These are phyloP conservation scores for Fomitopsis pinicola DNA, from an alignment of 1,284 basidiomycete species.

Conservation along the genomic window DNA sequence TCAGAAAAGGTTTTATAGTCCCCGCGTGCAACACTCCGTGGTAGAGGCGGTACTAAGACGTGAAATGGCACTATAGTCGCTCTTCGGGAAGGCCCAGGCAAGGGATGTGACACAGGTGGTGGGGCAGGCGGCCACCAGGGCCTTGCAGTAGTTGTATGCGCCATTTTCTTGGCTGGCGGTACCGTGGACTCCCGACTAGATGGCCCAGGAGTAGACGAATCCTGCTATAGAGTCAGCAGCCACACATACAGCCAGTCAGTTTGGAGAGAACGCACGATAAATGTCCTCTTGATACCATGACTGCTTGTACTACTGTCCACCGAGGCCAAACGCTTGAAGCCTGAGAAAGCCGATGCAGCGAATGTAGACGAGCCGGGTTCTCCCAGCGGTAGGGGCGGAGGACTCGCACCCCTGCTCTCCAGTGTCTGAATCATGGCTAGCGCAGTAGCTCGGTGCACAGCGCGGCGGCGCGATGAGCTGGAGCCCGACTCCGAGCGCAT, in stretches of 20 bases:
- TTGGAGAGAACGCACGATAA: background rate
- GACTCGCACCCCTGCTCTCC: background rate
- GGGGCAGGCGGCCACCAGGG: background rate
- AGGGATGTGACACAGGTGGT: background rate
- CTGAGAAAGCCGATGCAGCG: background rate
- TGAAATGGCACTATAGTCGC: background rate
- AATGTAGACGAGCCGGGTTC: background rate
- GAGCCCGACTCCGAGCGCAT: background rate
- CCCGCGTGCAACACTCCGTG: background rate
- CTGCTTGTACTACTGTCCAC: background rate
- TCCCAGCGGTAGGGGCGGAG: background rate
- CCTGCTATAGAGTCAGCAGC: background rate
- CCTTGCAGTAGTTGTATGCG: background rate
- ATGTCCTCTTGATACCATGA: background rate
- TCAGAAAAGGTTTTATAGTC: slow-evolving; percentile 4
- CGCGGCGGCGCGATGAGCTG: background rate
- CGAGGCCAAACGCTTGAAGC: background rate
- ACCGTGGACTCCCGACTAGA: background rate
- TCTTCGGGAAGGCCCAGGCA: background rate
- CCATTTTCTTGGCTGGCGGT: background rate
- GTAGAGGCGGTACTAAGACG: slow-evolving; percentile 9
- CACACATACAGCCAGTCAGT: background rate
- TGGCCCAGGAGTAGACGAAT: background rate
- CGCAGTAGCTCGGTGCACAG: background rate
- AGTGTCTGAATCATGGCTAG: background rate